Evolutionary conservation across 352 stramenopile genomes (phyloP).

Genomic region (Phytophthora pinifolia): DNA sequence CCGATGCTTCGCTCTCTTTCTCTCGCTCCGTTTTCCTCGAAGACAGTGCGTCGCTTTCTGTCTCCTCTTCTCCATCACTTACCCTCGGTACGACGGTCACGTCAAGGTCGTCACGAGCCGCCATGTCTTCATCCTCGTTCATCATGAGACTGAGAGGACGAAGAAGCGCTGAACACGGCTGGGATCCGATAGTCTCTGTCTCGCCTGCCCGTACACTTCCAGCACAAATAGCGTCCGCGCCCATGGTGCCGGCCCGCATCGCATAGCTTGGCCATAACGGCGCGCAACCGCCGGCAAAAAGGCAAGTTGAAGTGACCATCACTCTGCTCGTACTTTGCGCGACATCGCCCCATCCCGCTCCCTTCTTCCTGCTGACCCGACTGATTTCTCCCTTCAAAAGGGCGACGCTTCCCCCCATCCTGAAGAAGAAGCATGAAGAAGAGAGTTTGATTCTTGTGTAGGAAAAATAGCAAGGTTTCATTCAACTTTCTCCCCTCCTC

Average conservation of each 20-base stretch:
- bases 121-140: conserved; percentile 16
- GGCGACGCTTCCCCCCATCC: too few relatives aligned
- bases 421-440: background rate
- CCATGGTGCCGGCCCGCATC: background rate
- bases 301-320: conserved; percentile 31
- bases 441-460: background rate
- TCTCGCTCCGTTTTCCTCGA: background rate
- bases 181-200: background rate
- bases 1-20: conserved; percentile 7
- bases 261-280: conserved; percentile 9
- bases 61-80: conserved; percentile 10
- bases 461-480: conserved; percentile 38
- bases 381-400: conserved; percentile 3
- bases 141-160: conserved; percentile 14
- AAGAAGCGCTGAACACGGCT: conserved; percentile 1
- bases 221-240: conserved; percentile 18
- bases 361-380: background rate
- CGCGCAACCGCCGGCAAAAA: conserved; percentile 7
- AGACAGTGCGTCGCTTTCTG: conserved; percentile 15
- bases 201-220: background rate
- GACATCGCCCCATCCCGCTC: background rate
- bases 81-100: background rate
- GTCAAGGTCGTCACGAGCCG: conserved; percentile 1
- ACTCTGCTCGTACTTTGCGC: conserved; percentile 18
- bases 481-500: conserved; percentile 35